A percentile compares a stretch with the other conserved stretches of the same genome.
phyloP scores from a whole-genome alignment of 1,139 yeast genomes.

The Eremothecium sinecaudum region DNA sequence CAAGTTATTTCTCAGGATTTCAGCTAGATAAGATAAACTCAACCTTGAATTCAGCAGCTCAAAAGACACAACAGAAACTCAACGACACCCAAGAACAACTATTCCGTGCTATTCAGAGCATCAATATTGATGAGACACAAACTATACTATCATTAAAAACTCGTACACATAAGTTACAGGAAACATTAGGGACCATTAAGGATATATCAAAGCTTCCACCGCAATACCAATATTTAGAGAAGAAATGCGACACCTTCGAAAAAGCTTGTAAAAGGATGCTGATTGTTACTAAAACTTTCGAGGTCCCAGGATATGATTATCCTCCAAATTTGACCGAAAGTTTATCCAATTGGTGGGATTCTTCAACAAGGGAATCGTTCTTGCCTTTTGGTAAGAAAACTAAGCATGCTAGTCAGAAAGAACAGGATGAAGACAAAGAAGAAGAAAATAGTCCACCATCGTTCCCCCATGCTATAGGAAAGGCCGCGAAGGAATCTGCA shows the following conservation, averaged over 20 bases:
- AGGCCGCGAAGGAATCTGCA: conserved; percentile 36
- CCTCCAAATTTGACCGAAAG: conserved; percentile 62
- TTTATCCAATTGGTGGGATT: conserved; percentile 45
- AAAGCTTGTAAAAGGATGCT: conserved; percentile 51
- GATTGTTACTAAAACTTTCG: conserved; percentile 48
- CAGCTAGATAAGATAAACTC: conserved; percentile 24
- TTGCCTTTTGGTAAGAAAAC: conserved; percentile 9
- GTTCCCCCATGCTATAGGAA: conserved; percentile 41
- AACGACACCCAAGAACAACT: conserved; percentile 9
- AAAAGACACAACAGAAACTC: conserved; percentile 24
- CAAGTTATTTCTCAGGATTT: conserved; percentile 20
- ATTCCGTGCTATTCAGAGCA: conserved; percentile 20
- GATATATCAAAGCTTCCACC: conserved; percentile 66
- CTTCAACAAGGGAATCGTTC: conserved; percentile 29
- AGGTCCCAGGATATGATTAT: conserved; percentile 59
- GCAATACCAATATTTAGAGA: conserved; percentile 59
- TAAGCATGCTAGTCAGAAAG: conserved; percentile 7
- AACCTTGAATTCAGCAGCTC: conserved; percentile 24
- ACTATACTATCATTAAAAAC: conserved; percentile 25
- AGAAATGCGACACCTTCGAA: conserved; percentile 53
- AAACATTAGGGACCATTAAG: conserved; percentile 58
- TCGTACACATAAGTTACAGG: conserved; percentile 41
- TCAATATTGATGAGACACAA: conserved; percentile 24
- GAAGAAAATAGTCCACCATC: conserved; percentile 35
- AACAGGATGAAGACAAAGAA: conserved; percentile 3